phyloP scores from a whole-genome alignment of 805 yeast species.

The Candida incommunis region DNA sequence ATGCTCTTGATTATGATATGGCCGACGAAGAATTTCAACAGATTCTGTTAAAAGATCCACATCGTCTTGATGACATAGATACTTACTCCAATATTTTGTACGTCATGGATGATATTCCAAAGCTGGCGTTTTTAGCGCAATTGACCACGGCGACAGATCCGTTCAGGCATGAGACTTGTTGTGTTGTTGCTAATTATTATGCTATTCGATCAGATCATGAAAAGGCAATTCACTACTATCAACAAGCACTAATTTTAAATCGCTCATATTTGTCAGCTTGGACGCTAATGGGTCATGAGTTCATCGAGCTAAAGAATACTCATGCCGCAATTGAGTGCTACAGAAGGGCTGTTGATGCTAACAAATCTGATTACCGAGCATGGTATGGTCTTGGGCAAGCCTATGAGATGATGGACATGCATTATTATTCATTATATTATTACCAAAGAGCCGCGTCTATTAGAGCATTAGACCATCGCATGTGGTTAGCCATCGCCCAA shows the following conservation, averaged over 20 bases:
- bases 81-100: constrained; percentile 87
- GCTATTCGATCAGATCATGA: constrained; percentile 88
- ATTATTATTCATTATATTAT: constrained; percentile 78
- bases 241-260: constrained; percentile 73
- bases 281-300: constrained; percentile 99
- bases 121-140: constrained; percentile 77
- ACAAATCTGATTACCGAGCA: constrained; percentile 80
- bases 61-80: constrained; percentile 81
- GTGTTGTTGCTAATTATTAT: constrained; percentile 86
- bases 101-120: constrained; percentile 80
- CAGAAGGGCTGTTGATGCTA: constrained; percentile 82
- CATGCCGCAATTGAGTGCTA: constrained; percentile 97
- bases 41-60: constrained; percentile 61
- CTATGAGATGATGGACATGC: constrained; percentile 93
- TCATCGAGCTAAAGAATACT: constrained; percentile 86
- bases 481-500: constrained; percentile 93
- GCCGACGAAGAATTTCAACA: constrained; percentile 73
- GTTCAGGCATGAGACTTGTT: constrained; percentile 88
- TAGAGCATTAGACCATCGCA: constrained; percentile 78
- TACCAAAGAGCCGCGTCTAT: constrained; percentile 82
- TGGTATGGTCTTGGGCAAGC: constrained; percentile 99
- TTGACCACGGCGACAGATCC: constrained; percentile 68
- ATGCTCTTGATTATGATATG: constrained; percentile 68
- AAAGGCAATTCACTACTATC: constrained; percentile 83
- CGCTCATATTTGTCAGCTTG: constrained; percentile 78